Evolutionary conservation across 495 filamentous ascomycete species (phyloP).

Genomic region (Aspergillus sparsus): DNA sequence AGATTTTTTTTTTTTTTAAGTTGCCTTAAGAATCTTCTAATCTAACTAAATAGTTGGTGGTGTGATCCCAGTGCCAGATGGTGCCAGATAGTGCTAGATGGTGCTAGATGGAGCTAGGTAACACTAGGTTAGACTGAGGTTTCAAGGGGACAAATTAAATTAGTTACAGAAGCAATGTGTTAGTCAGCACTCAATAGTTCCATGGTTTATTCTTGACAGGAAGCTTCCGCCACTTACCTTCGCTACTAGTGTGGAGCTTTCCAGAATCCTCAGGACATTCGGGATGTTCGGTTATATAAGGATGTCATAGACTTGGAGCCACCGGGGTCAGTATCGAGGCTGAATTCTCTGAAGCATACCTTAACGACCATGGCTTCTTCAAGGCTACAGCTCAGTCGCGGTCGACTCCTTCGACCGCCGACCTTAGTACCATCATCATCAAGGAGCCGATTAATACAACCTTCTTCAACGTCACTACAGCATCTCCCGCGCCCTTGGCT

Average conservation of each 20-base stretch:
- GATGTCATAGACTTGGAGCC: conserved; percentile 6
- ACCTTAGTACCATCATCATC: conserved; percentile 18
- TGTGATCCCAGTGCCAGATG: too few relatives aligned
- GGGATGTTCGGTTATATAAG: conserved; percentile 27
- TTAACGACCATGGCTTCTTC: conserved; percentile 38
- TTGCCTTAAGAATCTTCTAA: too few relatives aligned
- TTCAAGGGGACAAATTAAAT: too few relatives aligned
- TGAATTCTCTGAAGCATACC: not conserved
- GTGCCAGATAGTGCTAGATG: too few relatives aligned
- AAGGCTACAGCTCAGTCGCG: conserved; percentile 38
- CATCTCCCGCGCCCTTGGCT: conserved; percentile 24
- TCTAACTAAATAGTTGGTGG: too few relatives aligned
- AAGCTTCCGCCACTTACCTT: conserved; percentile 39
- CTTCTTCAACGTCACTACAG: conserved; percentile 25
- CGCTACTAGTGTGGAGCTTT: conserved; percentile 39
- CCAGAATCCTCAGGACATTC: conserved; percentile 44
- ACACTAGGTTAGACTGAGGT: too few relatives aligned
- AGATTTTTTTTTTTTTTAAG: too few relatives aligned
- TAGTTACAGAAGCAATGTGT: too few relatives aligned
- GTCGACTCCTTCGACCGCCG: conserved; percentile 34
- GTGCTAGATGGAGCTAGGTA: too few relatives aligned
- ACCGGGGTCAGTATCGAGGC: not conserved
- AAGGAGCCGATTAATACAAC: conserved; percentile 23
- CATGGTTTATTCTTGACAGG: conserved; percentile 25
- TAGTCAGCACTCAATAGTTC: too few relatives aligned